These are phyloP conservation scores for Phallus indusiatus DNA, from an alignment of 768 basidiomycete genomes.

Conservation along the genomic window DNA sequence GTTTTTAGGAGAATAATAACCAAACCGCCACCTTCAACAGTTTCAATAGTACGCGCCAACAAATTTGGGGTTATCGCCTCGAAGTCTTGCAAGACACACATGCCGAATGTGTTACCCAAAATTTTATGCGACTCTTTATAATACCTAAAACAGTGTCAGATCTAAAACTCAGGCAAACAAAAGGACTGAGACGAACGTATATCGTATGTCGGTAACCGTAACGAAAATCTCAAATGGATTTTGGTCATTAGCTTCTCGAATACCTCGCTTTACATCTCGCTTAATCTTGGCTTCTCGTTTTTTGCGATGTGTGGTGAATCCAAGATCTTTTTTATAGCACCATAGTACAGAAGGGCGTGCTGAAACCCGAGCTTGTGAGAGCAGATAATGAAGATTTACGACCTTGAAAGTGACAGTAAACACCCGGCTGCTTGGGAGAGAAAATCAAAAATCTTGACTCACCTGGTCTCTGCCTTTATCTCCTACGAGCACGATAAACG, in stretches of 20 bases:
- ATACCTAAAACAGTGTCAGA: slow-evolving; percentile 41
- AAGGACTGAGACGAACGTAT: slow-evolving; percentile 53
- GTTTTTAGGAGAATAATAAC: slow-evolving; percentile 88
- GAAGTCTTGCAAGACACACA: slow-evolving; percentile 95
- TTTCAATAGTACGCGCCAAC: slow-evolving; percentile 94
- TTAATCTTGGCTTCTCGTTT: slow-evolving; percentile 97
- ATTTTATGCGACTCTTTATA: slow-evolving; percentile 98
- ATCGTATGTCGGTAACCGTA: slow-evolving; percentile 97
- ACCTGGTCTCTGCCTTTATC: slow-evolving; percentile 91
- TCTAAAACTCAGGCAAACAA: neutral
- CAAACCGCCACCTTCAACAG: slow-evolving; percentile 90
- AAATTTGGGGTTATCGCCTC: slow-evolving; percentile 97
- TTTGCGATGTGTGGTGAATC: slow-evolving; percentile 95
- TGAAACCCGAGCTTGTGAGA: slow-evolving; percentile 85
- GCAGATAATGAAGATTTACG: slow-evolving; percentile 90
- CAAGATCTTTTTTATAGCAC: slow-evolving; percentile 99
- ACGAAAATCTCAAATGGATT: slow-evolving; percentile 98
- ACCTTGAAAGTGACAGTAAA: slow-evolving; percentile 34
- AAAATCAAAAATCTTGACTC: slow-evolving; percentile 14
- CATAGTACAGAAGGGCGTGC: slow-evolving; percentile 88
- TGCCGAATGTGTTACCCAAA: slow-evolving; percentile 94
- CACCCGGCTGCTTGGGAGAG: neutral
- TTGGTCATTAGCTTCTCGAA: slow-evolving; percentile 90
- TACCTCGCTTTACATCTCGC: slow-evolving; percentile 88
- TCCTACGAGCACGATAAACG: slow-evolving; percentile 93